Percentiles rank a stretch among this genome's conserved stretches.
phyloP scores from a whole-genome alignment of 208 protist species.

The Porcisia hertigi region DNA sequence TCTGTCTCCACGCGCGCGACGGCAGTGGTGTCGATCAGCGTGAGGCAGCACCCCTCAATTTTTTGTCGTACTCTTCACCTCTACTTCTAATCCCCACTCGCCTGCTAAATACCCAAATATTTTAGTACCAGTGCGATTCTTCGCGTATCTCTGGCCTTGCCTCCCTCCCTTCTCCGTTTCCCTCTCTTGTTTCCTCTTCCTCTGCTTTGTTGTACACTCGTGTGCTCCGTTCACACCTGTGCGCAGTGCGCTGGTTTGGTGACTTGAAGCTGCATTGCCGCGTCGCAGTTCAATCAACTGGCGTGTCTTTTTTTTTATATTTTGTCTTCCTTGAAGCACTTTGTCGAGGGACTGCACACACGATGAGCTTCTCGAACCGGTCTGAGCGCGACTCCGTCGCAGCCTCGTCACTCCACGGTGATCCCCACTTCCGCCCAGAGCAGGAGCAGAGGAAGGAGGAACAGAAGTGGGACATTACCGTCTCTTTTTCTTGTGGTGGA shows the following conservation, averaged over 20 bases:
- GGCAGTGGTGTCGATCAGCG: not conserved
- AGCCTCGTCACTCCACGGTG: not conserved
- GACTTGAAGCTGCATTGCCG: too few relatives aligned
- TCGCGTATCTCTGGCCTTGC: not conserved
- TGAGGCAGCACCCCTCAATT: not conserved
- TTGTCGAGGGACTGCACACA: not conserved
- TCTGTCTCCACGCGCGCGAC: not conserved
- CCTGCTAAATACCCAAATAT: too few relatives aligned
- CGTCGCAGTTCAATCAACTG: not conserved
- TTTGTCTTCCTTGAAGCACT: not conserved
- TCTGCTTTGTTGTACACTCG: too few relatives aligned
- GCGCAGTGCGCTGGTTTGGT: too few relatives aligned
- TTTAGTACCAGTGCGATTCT: not conserved
- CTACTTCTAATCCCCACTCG: not conserved
- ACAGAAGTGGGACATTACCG: slow-evolving; percentile 50
- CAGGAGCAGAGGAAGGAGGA: slow-evolving; percentile 1
- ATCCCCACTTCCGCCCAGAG: not conserved
- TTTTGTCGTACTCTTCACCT: not conserved
- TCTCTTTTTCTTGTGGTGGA: slow-evolving; percentile 74
- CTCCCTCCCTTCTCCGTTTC: not conserved
- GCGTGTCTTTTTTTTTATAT: not conserved
- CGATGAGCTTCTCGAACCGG: not conserved
- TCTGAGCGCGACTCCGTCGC: not conserved
- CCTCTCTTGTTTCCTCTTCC: not conserved
- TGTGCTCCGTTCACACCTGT: too few relatives aligned